Evolutionary conservation across 257 asterid genomes (phyloP), one percentile per base, ranked within the genome.

Genomic region (Lavandula angustifolia): DNA sequence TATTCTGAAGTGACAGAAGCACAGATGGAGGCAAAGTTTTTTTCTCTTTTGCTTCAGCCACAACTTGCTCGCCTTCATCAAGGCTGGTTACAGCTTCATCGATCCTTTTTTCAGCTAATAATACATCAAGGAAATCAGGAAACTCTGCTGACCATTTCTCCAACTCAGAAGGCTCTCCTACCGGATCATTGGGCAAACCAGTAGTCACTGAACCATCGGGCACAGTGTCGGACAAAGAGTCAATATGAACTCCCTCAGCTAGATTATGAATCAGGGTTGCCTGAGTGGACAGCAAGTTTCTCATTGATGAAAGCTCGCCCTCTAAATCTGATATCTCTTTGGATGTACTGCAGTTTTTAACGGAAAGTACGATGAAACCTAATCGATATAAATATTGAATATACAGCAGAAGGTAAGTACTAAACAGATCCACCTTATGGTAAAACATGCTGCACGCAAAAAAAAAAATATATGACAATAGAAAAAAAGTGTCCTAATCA

Each of bases 241-340:
- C 86, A 37, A 90, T 75, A 73, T 81, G 81, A 75, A 90, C 99
- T 70, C 99, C 99, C 77, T 94, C 99, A 11, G 97, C 96, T 75
- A 94, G 78, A 82, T 81, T 78, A 80, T 90, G 96, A 73, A 94
- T 82, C 76, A 94, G 80, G 55, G 95, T 83, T 60, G 95, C 94
- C 82, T 89, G 99, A 63, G 99, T 94, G 75, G 99, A 94, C 67
- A 94, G 84, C 81, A 94, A 78, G 78, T 84, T 94, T 77, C 94
- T 84, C 96, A 94, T 94, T 47, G 97, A 94, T 71, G 96, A 90
- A 70, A 94, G 96, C 68, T 94, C 99, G 14, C 96, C 99, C 85
- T 94, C 99, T 68, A 94, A 84, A 76, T 94, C 99, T 53, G 99
- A 94, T 75, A 94, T 94, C 87, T 94, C 99, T 86, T 94, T 94